phyloP scores from a whole-genome alignment of 768 basidiomycete genomes.

The Austroboletus eburneus region DNA sequence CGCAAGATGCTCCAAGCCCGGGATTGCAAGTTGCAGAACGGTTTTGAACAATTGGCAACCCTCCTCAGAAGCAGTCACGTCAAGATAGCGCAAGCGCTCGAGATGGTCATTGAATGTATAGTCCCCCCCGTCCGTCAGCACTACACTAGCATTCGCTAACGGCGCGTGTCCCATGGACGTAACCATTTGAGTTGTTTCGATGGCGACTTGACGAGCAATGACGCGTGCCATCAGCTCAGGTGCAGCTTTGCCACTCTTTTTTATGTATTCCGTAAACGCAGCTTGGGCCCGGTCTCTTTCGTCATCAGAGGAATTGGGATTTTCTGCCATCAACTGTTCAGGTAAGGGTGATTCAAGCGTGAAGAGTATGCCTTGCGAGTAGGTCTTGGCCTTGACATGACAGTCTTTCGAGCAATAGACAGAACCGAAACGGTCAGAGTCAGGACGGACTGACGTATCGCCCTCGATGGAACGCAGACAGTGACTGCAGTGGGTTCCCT shows the following conservation, averaged over 20 bases:
- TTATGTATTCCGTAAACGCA: slow-evolving; percentile 53
- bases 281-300: slow-evolving; percentile 56
- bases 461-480: slow-evolving; percentile 61
- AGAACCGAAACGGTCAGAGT: slow-evolving; percentile 50
- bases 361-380: slow-evolving; percentile 70
- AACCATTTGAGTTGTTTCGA: slow-evolving; percentile 58
- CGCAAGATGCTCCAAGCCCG: slow-evolving; percentile 69
- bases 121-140: slow-evolving; percentile 41
- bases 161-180: slow-evolving; percentile 18
- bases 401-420: slow-evolving; percentile 75
- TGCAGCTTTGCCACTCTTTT: slow-evolving; percentile 41
- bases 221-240: slow-evolving; percentile 66
- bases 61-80: slow-evolving; percentile 44
- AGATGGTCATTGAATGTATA: slow-evolving; percentile 74
- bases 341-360: slow-evolving; percentile 62
- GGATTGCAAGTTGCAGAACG: slow-evolving; percentile 58
- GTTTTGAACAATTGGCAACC: slow-evolving; percentile 48
- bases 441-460: slow-evolving; percentile 40
- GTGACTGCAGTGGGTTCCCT: slow-evolving; percentile 67
- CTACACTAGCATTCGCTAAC: slow-evolving; percentile 12
- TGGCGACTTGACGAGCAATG: slow-evolving; percentile 65
- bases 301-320: slow-evolving; percentile 33
- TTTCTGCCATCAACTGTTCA: slow-evolving; percentile 31
- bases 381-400: slow-evolving; percentile 47
- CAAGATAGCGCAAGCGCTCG: slow-evolving; percentile 68